phyloP scores from a whole-genome alignment of 371 early-diverging fungal genomes.

The Mortierella sp. region DNA sequence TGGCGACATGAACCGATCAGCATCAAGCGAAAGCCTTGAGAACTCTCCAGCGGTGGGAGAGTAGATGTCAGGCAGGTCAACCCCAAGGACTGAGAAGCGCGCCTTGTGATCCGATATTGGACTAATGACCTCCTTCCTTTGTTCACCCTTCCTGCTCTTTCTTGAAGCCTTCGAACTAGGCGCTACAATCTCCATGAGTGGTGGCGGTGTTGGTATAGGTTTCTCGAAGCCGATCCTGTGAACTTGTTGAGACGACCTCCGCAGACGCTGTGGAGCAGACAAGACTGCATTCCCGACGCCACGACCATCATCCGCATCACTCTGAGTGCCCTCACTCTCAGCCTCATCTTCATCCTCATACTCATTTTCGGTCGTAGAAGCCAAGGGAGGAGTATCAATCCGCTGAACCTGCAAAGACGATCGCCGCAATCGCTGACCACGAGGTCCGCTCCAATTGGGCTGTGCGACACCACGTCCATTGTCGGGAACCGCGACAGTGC shows the following conservation, averaged over 20 bases:
- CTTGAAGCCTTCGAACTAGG: not conserved
- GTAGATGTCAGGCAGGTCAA: constrained; percentile 45
- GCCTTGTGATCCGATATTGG: constrained; percentile 22
- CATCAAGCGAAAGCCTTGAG: constrained; percentile 41
- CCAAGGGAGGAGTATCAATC: not conserved
- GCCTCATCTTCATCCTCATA: not conserved
- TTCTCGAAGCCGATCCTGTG: constrained; percentile 30
- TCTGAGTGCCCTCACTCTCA: not conserved
- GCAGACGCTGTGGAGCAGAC: not conserved
- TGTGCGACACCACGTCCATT: constrained; percentile 34
- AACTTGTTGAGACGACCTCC: not conserved
- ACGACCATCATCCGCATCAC: constrained; percentile 36
- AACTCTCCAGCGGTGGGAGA: constrained; percentile 38
- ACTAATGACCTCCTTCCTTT: not conserved
- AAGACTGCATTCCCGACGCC: constrained; percentile 26
- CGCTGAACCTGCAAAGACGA: constrained; percentile 28
- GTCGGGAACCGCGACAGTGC: constrained; percentile 43
- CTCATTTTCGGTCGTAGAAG: not conserved
- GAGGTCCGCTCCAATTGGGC: constrained; percentile 28
- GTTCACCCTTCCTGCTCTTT: not conserved
- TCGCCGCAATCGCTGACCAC: constrained; percentile 20
- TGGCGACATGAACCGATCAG: constrained; percentile 19
- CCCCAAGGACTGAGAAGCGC: constrained; percentile 40
- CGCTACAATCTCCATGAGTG: not conserved
- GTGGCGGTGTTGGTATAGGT: not conserved